Evolutionary conservation across 208 protist species (phyloP).

Genomic region (Histomonas meleagridis): DNA sequence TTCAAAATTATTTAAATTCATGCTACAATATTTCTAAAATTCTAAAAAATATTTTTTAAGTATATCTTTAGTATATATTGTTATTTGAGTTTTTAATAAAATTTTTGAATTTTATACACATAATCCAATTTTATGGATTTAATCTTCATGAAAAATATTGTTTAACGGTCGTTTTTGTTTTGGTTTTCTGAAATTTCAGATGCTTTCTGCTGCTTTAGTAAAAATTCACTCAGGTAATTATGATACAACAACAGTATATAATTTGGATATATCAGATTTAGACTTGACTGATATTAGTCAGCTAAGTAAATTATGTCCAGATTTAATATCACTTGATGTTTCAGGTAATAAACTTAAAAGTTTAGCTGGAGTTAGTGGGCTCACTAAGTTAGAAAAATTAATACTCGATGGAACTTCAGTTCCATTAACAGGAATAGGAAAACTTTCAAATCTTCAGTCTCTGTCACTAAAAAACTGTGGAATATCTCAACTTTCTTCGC

Average conservation of each 20-base stretch:
- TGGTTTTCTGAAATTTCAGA: no score
- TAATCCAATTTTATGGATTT: no score
- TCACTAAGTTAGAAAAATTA: slow-evolving; percentile 13
- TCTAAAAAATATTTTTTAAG: no score
- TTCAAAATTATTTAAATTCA: no score
- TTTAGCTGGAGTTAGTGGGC: background rate
- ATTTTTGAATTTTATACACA: no score
- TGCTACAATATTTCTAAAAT: no score
- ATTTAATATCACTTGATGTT: background rate
- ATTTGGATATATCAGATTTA: background rate
- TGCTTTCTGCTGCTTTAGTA: slow-evolving; percentile 9
- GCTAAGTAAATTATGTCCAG: background rate
- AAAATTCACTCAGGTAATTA: slow-evolving; percentile 36
- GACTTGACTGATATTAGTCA: slow-evolving; percentile 1
- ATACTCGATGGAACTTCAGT: background rate
- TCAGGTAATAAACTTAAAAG: slow-evolving; percentile 28
- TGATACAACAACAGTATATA: slow-evolving; percentile 33
- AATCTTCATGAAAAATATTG: no score
- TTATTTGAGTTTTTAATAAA: no score
- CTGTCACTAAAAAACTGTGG: background rate
- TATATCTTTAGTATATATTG: no score
- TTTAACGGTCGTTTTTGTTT: no score
- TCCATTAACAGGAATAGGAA: slow-evolving; percentile 21
- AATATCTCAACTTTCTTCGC: background rate
- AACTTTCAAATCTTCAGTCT: background rate